Percentiles rank a stretch among this genome's conserved stretches.
Evolutionary conservation across 78 protist genomes (phyloP).

Genomic region (Planoprotostelium fungivorum): DNA sequence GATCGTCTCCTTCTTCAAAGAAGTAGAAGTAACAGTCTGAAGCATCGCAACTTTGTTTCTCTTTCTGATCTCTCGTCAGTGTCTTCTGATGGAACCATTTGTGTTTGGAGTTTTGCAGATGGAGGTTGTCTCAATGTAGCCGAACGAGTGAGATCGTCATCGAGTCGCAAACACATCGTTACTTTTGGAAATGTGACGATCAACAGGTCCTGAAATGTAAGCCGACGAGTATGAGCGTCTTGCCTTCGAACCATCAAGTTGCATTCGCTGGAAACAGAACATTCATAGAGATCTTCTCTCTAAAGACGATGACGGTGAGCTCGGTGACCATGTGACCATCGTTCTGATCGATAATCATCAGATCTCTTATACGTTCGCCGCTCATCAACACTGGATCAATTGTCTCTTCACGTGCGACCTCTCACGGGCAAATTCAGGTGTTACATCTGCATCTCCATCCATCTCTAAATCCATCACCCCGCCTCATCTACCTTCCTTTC

Average conservation of each 20-base stretch:
- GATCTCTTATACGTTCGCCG: background rate
- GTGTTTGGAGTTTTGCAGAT: background rate
- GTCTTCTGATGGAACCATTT: background rate
- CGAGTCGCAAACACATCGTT: background rate
- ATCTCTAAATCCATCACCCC: no score
- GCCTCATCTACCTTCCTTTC: no score
- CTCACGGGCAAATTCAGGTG: no score
- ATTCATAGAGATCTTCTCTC: background rate
- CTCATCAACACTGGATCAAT: background rate
- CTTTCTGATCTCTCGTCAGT: no score
- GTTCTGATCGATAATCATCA: background rate
- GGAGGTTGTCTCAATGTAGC: background rate
- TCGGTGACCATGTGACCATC: background rate
- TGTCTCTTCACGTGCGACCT: background rate
- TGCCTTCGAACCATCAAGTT: background rate
- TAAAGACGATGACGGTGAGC: background rate
- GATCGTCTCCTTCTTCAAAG: background rate
- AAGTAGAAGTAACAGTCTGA: background rate
- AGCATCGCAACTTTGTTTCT: no score
- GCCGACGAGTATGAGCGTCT: background rate
- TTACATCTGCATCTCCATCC: no score
- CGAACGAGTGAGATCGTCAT: background rate
- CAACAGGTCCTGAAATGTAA: background rate
- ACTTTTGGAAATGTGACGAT: no score
- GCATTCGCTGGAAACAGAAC: background rate